phyloP scores from a whole-genome alignment of 257 asterid species.

The Nicotiana noctiflora region DNA sequence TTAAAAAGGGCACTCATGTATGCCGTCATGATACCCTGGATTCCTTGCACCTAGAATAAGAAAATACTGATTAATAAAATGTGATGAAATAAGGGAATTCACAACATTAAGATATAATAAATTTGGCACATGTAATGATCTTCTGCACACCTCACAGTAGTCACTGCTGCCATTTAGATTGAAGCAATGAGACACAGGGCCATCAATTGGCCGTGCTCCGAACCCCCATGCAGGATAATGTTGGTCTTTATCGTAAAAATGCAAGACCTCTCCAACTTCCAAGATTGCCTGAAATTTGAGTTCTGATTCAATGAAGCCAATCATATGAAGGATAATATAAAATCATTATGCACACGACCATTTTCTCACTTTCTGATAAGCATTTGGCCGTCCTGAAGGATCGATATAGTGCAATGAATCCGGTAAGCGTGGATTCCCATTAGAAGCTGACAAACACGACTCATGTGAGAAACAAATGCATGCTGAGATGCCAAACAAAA shows the following conservation, averaged over 20 bases:
- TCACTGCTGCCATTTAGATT: slow-evolving; percentile 91
- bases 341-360: slow-evolving; percentile 15
- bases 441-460: slow-evolving; percentile 63
- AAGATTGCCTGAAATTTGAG: slow-evolving; percentile 62
- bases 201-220: slow-evolving; percentile 97
- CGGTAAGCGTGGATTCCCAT: slow-evolving; percentile 96
- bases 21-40: slow-evolving; percentile 79
- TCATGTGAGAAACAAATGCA: not conserved
- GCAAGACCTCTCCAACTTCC: slow-evolving; percentile 85
- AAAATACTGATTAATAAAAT: not conserved
- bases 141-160: slow-evolving; percentile 59
- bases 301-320: not conserved
- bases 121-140: not conserved
- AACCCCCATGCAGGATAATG: slow-evolving; percentile 98
- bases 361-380: slow-evolving; percentile 82
- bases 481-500: not conserved
- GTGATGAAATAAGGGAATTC: not conserved
- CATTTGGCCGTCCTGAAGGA: slow-evolving; percentile 84
- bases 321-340: not conserved
- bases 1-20: slow-evolving; percentile 80
- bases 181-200: slow-evolving; percentile 97
- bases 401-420: slow-evolving; percentile 97
- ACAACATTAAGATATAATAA: not conserved
- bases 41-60: slow-evolving; percentile 76
- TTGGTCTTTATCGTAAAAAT: slow-evolving; percentile 81